A percentile compares a stretch with the other conserved stretches of the same genome.
These are phyloP conservation scores for Uronychia setigera DNA, from an alignment of 73 alveolate genomes.

Conservation along the genomic window DNA sequence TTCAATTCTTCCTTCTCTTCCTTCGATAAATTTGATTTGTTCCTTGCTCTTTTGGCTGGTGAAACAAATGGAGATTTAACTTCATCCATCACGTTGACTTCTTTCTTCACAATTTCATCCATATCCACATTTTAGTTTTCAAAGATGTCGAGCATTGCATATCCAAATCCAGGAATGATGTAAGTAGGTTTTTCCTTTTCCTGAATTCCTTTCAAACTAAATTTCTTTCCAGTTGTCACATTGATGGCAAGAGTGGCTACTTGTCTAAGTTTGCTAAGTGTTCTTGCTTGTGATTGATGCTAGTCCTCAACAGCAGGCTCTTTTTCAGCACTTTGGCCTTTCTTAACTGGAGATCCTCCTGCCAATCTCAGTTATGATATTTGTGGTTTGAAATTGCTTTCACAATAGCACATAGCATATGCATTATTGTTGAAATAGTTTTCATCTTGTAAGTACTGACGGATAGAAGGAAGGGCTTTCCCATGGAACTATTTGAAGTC, in stretches of 20 bases:
- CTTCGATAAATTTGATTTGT: slow-evolving; percentile 54
- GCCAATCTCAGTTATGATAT: slow-evolving; percentile 33
- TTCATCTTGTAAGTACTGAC: slow-evolving; percentile 60
- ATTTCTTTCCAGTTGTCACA: slow-evolving; percentile 65
- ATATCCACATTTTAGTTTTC: slow-evolving; percentile 69
- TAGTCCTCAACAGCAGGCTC: not conserved
- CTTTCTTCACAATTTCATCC: slow-evolving; percentile 44
- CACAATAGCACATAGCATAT: slow-evolving; percentile 61
- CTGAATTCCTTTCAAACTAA: slow-evolving; percentile 11
- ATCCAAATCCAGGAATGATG: slow-evolving; percentile 81
- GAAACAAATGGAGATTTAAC: slow-evolving; percentile 69
- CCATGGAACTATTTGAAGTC: slow-evolving; percentile 61
- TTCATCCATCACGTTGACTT: slow-evolving; percentile 17
- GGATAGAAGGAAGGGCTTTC: slow-evolving; percentile 36
- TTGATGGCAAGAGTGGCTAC: slow-evolving; percentile 63
- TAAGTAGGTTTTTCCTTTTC: slow-evolving; percentile 43
- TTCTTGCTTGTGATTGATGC: slow-evolving; percentile 2
- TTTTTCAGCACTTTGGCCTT: not conserved
- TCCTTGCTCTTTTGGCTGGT: slow-evolving; percentile 41
- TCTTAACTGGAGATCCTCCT: slow-evolving; percentile 8
- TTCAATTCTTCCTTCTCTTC: slow-evolving; percentile 51
- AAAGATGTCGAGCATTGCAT: slow-evolving; percentile 75
- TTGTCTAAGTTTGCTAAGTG: slow-evolving; percentile 43
- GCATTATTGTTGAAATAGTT: slow-evolving; percentile 61
- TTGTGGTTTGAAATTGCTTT: slow-evolving; percentile 48